A percentile compares a stretch with the other conserved stretches of the same genome.
phyloP scores from a whole-genome alignment of 768 basidiomycete genomes.

The Boletus coccyginus region DNA sequence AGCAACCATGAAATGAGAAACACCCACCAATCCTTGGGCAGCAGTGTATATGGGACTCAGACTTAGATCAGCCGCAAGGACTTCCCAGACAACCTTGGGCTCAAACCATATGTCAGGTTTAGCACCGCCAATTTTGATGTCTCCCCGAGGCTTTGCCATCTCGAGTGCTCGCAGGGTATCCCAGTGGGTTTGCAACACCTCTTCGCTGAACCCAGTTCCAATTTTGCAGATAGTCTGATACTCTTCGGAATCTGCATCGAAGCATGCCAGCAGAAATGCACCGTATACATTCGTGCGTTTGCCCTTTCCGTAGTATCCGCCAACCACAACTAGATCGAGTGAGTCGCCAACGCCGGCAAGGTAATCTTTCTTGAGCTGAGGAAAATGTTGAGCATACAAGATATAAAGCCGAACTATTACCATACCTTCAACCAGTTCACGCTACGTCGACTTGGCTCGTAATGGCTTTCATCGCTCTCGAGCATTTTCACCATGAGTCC shows the following conservation, averaged over 20 bases:
- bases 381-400: not conserved
- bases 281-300: slow-evolving; percentile 98
- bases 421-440: slow-evolving; percentile 97
- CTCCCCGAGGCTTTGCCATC: slow-evolving; percentile 64
- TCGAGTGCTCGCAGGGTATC: slow-evolving; percentile 81
- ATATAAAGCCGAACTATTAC: not conserved
- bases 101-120: slow-evolving; percentile 99
- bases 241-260: slow-evolving; percentile 90
- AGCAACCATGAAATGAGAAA: not conserved
- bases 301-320: slow-evolving; percentile 96
- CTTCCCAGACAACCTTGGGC: slow-evolving; percentile 97
- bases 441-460: slow-evolving; percentile 92
- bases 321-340: slow-evolving; percentile 95
- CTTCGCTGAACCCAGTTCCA: slow-evolving; percentile 97
- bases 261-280: slow-evolving; percentile 96
- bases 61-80: slow-evolving; percentile 94
- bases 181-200: slow-evolving; percentile 76
- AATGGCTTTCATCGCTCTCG: slow-evolving; percentile 85
- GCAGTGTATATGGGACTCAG: slow-evolving; percentile 97
- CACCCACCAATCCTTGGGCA: slow-evolving; percentile 80
- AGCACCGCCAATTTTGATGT: slow-evolving; percentile 86
- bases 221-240: slow-evolving; percentile 99
- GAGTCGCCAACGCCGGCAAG: slow-evolving; percentile 96
- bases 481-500: slow-evolving; percentile 99
- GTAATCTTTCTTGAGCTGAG: slow-evolving; percentile 97